Evolutionary conservation across 768 basidiomycete species (phyloP).

Genomic region (Agrocybe chaxingu): DNA sequence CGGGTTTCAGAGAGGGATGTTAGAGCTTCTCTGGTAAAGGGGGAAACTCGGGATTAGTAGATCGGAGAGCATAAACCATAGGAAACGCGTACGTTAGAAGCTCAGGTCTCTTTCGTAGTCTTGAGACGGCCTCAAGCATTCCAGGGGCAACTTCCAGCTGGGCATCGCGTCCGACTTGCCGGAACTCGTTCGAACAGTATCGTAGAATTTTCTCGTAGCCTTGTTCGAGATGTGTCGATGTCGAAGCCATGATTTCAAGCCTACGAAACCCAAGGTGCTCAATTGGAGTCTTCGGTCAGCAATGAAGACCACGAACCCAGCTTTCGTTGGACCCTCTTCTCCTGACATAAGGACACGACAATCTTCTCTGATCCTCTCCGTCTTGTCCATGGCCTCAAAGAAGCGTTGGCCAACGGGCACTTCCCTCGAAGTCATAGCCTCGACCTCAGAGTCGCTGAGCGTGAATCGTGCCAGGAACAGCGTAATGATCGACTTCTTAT

Average conservation of each 20-base stretch:
- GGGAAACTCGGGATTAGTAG: conserved; percentile 1
- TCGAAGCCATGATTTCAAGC: conserved; percentile 84
- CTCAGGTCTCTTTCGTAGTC: conserved; percentile 77
- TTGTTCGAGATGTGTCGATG: conserved; percentile 79
- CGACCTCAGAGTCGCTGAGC: conserved; percentile 66
- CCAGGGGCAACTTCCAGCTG: conserved; percentile 64
- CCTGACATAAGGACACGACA: conserved; percentile 86
- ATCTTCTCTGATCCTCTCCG: conserved; percentile 77
- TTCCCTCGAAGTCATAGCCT: conserved; percentile 75
- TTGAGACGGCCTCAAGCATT: conserved; percentile 68
- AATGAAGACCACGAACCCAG: conserved; percentile 48
- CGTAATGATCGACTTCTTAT: conserved; percentile 68
- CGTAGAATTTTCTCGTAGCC: conserved; percentile 88
- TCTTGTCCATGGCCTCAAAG: conserved; percentile 86
- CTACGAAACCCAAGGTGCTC: conserved; percentile 34
- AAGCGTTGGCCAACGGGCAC: conserved; percentile 71
- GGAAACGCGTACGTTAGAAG: conserved; percentile 57
- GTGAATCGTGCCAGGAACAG: conserved; percentile 87
- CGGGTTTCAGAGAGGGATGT: conserved; percentile 76
- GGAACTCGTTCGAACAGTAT: conserved; percentile 83
- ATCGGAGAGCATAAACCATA: neutral
- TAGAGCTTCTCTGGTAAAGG: conserved; percentile 57
- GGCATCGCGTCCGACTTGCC: conserved; percentile 70
- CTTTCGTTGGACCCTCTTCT: conserved; percentile 73
- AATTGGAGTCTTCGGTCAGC: neutral